Evolutionary conservation across 2,329 filamentous ascomycete genomes (phyloP), one percentile per base, ranked within the genome.

Genomic region (Penicillium janthinellum): DNA sequence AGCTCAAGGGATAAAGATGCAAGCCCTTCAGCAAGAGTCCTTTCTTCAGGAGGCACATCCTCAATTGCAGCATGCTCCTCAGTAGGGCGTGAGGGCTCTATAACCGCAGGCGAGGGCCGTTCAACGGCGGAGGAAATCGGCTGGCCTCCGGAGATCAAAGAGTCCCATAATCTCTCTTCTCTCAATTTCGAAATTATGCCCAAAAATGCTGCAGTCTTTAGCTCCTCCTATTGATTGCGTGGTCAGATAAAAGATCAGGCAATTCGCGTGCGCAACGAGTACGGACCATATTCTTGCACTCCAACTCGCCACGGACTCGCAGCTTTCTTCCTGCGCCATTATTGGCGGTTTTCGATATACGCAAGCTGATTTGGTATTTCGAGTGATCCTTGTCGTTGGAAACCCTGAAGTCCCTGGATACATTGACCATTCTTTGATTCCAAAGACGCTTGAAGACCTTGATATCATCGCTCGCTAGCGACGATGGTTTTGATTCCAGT

Each of bases 361-460:
- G 49, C 22, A 52, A 25, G 11, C 25, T 52, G 20, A 52, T 41
- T 6, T n/a, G 39, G 20, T 41, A 52, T n/a, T 52, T 52, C 22
- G 49, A 41, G 14, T 41, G 20, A 37, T 14, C 25, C 12, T 39
- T n/a, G 10, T 52, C 17, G 3, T 39, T 22, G 12, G 11, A 17
- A 5, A 41, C 4, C n/a, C 41, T 31, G 12, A 52, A 28, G 25
- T 31, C 20, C n/a, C 37, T 41, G 12, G 49, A 52, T 31, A 52
- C 6, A 20, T 25, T 12, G 22, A 52, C 31, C 14, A 52, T 41
- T 52, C 37, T 31, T 22, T 37, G 49, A 8, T 52, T 37, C 49
- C 49, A 52, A 17, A 52, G 20, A 52, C 28, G 20, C 39, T 20
- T 52, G 34, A 52, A 52, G 20, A 25, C n/a, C 38, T 52, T 38